These are phyloP conservation scores for Prillingera fragicola DNA, from an alignment of 1,284 basidiomycete species.

Conservation along the genomic window DNA sequence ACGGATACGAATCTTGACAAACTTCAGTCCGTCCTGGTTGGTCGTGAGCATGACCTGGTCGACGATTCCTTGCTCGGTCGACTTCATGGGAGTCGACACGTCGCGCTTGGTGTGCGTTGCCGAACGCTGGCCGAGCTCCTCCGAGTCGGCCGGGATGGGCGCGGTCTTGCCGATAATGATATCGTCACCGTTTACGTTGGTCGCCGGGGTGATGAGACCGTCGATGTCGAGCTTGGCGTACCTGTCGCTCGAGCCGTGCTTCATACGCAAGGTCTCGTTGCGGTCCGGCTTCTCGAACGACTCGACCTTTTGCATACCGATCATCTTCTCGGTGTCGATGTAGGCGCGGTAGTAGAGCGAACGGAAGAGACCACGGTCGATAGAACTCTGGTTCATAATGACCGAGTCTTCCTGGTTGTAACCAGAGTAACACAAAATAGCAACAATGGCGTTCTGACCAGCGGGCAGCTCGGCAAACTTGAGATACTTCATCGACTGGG, in stretches of 20 bases:
- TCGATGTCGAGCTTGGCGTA: slow-evolving; percentile 98
- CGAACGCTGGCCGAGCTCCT: slow-evolving; percentile 92
- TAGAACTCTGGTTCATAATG: slow-evolving; percentile 99
- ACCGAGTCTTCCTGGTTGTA: slow-evolving; percentile 99
- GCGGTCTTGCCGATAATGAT: slow-evolving; percentile 99
- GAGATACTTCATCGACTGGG: slow-evolving; percentile 97
- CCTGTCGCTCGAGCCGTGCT: slow-evolving; percentile 70
- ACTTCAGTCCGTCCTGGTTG: slow-evolving; percentile 92
- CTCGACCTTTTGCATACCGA: slow-evolving; percentile 84
- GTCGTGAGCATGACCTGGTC: slow-evolving; percentile 97
- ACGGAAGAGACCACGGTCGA: slow-evolving; percentile 95
- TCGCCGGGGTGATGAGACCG: slow-evolving; percentile 91
- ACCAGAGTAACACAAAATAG: slow-evolving; percentile 96
- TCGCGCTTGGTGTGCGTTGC: slow-evolving; percentile 86
- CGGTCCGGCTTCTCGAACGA: slow-evolving; percentile 96
- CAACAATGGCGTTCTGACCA: slow-evolving; percentile 96
- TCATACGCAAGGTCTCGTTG: slow-evolving; percentile 90
- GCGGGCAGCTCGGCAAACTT: slow-evolving; percentile 96
- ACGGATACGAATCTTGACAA: slow-evolving; percentile 95
- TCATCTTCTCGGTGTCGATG: slow-evolving; percentile 97
- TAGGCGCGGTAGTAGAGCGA: slow-evolving; percentile 98
- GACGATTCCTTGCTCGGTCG: slow-evolving; percentile 94
- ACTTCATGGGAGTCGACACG: slow-evolving; percentile 95
- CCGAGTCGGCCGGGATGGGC: slow-evolving; percentile 90
- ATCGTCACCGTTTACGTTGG: slow-evolving; percentile 91